Conservation (phyloP, 2,329 filamentous ascomycete species). For the Trichoderma breve region DNA sequence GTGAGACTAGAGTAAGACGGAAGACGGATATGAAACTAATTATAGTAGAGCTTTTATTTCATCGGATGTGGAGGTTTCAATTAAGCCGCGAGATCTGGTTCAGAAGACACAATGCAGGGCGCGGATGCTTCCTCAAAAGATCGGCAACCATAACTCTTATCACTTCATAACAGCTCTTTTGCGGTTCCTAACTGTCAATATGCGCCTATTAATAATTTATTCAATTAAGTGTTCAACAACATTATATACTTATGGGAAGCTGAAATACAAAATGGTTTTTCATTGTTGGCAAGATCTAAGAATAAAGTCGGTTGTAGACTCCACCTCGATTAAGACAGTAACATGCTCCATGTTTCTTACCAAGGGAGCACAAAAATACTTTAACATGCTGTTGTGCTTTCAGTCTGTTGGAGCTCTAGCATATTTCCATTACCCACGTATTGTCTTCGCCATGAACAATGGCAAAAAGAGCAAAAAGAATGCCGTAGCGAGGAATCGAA, state of each 20-base stretch:
- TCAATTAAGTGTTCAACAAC: background rate
- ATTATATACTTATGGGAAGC: background rate
- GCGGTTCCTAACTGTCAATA: background rate
- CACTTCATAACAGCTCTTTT: background rate
- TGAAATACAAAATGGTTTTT: background rate
- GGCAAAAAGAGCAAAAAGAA: background rate
- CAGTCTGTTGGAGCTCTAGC: background rate
- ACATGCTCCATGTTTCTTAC: background rate
- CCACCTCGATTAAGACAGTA: background rate
- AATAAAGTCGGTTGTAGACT: background rate
- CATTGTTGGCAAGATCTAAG: background rate
- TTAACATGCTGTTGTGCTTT: background rate
- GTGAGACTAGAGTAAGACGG: background rate
- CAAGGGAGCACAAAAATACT: background rate
- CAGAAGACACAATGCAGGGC: background rate
- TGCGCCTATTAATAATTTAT: background rate
- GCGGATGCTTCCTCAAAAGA: background rate
- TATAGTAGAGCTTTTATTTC: background rate
- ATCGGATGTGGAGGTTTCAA: background rate
- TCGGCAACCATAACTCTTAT: background rate
- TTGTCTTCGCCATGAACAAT: background rate
- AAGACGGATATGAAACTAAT: background rate
- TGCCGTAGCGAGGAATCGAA: background rate
- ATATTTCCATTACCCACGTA: background rate
- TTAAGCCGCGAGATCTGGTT: background rate